Evolutionary conservation across 192 early-diverging fungal species (phyloP), one percentile per base, ranked within the genome.

Genomic region (Martensiomyces pterosporus): DNA sequence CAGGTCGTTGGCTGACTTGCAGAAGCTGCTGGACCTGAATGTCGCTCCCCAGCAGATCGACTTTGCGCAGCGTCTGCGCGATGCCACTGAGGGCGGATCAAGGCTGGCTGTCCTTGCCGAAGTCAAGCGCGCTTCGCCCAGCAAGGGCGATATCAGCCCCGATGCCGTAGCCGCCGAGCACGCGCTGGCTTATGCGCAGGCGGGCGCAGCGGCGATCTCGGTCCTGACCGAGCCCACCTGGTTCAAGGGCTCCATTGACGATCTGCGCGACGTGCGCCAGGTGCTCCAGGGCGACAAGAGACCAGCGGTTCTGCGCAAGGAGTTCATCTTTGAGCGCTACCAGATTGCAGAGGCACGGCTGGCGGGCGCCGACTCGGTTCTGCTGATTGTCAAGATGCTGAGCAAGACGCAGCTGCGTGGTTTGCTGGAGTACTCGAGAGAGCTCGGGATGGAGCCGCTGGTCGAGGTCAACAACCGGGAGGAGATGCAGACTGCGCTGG

Each of bases 161-260:
- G 52, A 56, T 3, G 92, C 85, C 4, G 87, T 96, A 57, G 93
- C 97, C 0, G 86, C 91, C 9, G 81, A 85, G 24, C 92, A 94
- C 51, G 93, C 89, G 1, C 53, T 93, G 10, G 61, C 58, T 27
- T 99, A 99, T 58, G 91, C 94, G 0, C 69, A 75, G 6, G 93
- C 90, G 3, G 92, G 93, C 16, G 97, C 95, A 0, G 82, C 88
- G 15, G 90, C 85, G 1, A 94, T 99, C 49, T 96, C 93, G 44
- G 97, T 99, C 8, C 73, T 99, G 72, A 99, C 97, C 3, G 97
- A 99, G 71, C 89, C 93, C 34, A 94, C 84, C 27, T 99, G 97
- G 97, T 99, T 99, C 79, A 94, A 94, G 72, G 97, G 97, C 23
- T 75, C 79, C 14, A 67, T 99, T 10, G 86, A 89, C 49, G 97